Base-by-base conservation (phyloP, 495 filamentous ascomycete genomes). In the Neurospora sp. region DNA sequence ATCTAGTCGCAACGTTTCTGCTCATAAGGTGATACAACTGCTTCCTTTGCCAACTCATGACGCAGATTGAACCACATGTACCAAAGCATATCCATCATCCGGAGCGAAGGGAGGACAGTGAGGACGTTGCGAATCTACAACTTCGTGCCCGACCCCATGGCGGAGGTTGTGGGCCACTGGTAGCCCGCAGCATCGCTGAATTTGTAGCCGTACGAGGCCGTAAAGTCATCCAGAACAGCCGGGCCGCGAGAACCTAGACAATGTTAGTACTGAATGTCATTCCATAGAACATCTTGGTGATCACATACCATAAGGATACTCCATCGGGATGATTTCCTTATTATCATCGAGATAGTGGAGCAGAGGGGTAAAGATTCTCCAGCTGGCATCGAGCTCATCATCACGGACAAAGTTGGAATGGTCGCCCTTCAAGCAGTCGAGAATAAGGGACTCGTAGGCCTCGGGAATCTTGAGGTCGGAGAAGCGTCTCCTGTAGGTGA, bases 341-440 rank as follows among this genome's bases (percentile, higher is more conserved):
- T 98, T 98, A 80, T 96, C 93, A 77, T 99, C 96, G 42, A 99
- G 87, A 84, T 99, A 99, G 84, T 98, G 96, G 78, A 99, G 86
- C 45, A 99, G 89, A 71, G 96, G 96, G 7, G 93, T 94, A 85
- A 99, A 99, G 82, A 99, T 96, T 80, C 94, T 93, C 96, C 96
- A 99, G 86, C 92, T 95, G 71, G 96, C 94, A 79, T 99, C 96
- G 22, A 99, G 87, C 84, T 99, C 96, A 80, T 99, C 96, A 78
- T 99, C 96, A 85, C 96, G 90, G 73, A 99, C 96, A 83, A 99
- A 99, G 90, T 99, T 99, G 83, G 94, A 98, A 87, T 98, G 96
- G 82, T 99, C 96, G 72, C 96, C 96, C 87, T 99, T 99, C 74
- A 99, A 87, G 72, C 96, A 94, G 80, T 99, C 96, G 69, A 99